Conservation (phyloP, 2,329 filamentous ascomycete genomes). For the Colletotrichum tropicale region DNA sequence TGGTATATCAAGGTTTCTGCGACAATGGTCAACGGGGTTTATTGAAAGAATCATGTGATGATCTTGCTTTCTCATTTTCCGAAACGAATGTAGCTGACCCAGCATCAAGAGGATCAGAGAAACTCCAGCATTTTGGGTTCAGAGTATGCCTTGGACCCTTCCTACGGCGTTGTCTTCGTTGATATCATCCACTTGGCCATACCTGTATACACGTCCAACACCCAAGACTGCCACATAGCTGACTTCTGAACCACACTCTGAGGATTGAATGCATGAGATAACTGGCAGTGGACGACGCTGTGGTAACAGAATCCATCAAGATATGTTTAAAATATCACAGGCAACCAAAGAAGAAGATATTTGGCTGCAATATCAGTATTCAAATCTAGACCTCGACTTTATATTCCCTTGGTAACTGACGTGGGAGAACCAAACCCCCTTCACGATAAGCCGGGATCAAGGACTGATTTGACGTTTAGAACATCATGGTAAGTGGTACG, state of each 20-base stretch:
- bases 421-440: accelerated
- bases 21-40: accelerated
- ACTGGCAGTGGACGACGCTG: accelerated
- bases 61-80: accelerated
- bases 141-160: not conserved
- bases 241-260: accelerated
- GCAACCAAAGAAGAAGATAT: too few species aligned
- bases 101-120: not conserved
- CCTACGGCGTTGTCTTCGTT: accelerated
- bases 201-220: not conserved
- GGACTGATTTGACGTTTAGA: too few species aligned
- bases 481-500: accelerated
- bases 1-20: not conserved
- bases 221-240: not conserved
- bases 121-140: accelerated
- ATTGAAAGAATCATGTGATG: accelerated
- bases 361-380: accelerated
- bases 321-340: not conserved
- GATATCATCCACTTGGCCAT: not conserved
- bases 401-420: not conserved
- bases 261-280: not conserved
- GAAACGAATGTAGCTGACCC: not conserved
- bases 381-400: accelerated
- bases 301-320: accelerated
- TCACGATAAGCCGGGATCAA: accelerated